Conservation (phyloP, 2,329 filamentous ascomycete species). For the Exophiala alcalophila region DNA sequence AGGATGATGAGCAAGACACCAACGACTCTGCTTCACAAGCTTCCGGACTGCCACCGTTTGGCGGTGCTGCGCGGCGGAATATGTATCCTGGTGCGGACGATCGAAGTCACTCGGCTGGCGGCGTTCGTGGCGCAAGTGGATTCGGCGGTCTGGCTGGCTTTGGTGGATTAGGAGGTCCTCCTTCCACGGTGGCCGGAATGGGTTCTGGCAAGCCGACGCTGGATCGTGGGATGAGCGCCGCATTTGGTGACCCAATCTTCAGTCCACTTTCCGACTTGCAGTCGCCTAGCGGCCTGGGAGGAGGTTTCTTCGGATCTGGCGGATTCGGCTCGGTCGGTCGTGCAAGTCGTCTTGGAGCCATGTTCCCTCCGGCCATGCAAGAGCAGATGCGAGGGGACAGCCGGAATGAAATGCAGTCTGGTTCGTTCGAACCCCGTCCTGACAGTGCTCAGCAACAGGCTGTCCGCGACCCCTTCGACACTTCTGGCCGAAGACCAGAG, state of each 20-base stretch:
- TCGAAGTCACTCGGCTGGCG: conserved; percentile 88
- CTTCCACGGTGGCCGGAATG: conserved; percentile 42
- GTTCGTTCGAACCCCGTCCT: conserved; percentile 23
- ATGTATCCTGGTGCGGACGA: conserved; percentile 67
- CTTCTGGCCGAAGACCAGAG: conserved; percentile 18
- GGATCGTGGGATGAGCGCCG: conserved; percentile 51
- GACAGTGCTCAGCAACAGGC: conserved; percentile 27
- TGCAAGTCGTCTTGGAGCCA: conserved; percentile 75
- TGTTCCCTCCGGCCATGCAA: conserved; percentile 88
- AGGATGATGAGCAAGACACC: conserved; percentile 60
- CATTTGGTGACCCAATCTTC: conserved; percentile 64
- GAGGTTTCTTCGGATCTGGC: conserved; percentile 56
- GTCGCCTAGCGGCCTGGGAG: conserved; percentile 67
- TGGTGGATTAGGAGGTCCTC: conserved; percentile 51
- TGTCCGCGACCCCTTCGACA: conserved; percentile 27
- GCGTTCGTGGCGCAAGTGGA: conserved; percentile 53
- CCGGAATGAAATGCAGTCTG: conserved; percentile 48
- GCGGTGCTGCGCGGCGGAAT: conserved; percentile 45
- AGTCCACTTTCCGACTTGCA: conserved; percentile 74
- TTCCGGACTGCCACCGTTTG: conserved; percentile 43
- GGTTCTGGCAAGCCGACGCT: conserved; percentile 73
- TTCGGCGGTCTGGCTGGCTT: conserved; percentile 58
- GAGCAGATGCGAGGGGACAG: conserved; percentile 71
- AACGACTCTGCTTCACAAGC: conserved; percentile 43
- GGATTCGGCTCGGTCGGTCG: conserved; percentile 63